Evolutionary conservation across 169 alveolate genomes (phyloP).

Genomic region (Plasmodium coatneyi): DNA sequence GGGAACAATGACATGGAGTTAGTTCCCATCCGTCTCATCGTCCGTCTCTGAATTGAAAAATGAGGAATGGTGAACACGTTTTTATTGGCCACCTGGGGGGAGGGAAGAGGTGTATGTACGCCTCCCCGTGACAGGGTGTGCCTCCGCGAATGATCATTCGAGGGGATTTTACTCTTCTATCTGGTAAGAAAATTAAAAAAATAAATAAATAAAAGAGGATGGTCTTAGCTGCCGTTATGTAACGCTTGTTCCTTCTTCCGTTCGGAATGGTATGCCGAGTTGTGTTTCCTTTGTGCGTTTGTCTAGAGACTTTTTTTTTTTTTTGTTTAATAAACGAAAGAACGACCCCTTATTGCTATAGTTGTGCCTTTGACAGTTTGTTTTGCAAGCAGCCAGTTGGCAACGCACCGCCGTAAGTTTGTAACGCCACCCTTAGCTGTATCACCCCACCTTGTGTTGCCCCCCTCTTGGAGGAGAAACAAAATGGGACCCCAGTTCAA

Average conservation of each 20-base stretch:
- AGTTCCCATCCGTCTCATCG: neutral
- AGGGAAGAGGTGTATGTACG: neutral
- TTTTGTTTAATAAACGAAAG: neutral
- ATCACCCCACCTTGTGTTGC: too few relatives aligned
- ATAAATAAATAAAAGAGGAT: neutral
- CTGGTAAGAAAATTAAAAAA: neutral
- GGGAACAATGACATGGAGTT: neutral
- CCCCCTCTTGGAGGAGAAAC: neutral
- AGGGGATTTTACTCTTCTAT: neutral
- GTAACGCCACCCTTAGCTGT: neutral
- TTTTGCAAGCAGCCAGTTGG: neutral
- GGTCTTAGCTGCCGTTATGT: neutral
- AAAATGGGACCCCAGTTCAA: constrained; percentile 11
- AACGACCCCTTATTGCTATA: neutral
- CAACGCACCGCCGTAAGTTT: neutral
- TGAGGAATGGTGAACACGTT: neutral
- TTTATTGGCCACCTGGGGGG: neutral
- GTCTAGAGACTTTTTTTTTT: neutral
- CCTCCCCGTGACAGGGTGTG: neutral
- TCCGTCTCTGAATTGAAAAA: neutral
- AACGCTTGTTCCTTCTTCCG: neutral
- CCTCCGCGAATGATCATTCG: neutral
- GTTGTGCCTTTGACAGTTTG: neutral
- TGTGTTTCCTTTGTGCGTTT: neutral
- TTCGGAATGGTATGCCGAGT: neutral